phyloP scores from a whole-genome alignment of 768 basidiomycete species.

The Boletellus sp. region DNA sequence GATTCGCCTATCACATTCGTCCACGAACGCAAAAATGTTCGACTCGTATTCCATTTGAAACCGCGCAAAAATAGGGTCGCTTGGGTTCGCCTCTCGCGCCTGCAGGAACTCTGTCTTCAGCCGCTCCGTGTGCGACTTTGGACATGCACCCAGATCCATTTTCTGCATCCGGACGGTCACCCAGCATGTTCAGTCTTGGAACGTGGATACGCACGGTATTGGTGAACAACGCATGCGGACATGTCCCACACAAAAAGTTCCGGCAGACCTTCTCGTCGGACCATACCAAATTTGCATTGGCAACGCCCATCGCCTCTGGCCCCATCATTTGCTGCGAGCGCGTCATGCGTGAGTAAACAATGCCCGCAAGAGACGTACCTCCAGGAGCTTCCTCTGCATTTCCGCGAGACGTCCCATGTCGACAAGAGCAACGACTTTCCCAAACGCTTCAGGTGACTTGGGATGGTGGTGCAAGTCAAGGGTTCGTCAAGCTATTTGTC shows the following conservation, averaged over 20 bases:
- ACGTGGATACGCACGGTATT: constrained; percentile 73
- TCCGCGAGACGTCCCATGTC: constrained; percentile 93
- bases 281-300: constrained; percentile 89
- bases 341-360: constrained; percentile 2
- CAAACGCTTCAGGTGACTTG: not conserved
- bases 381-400: constrained; percentile 92
- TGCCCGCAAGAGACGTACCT: constrained; percentile 44
- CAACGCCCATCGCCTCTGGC: constrained; percentile 98
- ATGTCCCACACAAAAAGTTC: constrained; percentile 98
- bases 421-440: constrained; percentile 11
- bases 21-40: constrained; percentile 93
- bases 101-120: constrained; percentile 87
- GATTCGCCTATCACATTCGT: constrained; percentile 97
- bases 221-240: constrained; percentile 95
- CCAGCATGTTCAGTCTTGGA: not conserved
- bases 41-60: constrained; percentile 96
- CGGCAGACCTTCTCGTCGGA: constrained; percentile 97
- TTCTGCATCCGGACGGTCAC: constrained; percentile 45
- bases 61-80: constrained; percentile 74
- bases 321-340: constrained; percentile 95
- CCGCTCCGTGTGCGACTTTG: constrained; percentile 93
- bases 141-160: constrained; percentile 99
- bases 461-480: constrained; percentile 12
- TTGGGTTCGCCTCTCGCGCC: constrained; percentile 71
- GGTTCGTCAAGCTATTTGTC: constrained; percentile 20